Evolutionary conservation across 768 basidiomycete species (phyloP), one percentile per base, ranked within the genome.

Genomic region (Sutorius australiensis): DNA sequence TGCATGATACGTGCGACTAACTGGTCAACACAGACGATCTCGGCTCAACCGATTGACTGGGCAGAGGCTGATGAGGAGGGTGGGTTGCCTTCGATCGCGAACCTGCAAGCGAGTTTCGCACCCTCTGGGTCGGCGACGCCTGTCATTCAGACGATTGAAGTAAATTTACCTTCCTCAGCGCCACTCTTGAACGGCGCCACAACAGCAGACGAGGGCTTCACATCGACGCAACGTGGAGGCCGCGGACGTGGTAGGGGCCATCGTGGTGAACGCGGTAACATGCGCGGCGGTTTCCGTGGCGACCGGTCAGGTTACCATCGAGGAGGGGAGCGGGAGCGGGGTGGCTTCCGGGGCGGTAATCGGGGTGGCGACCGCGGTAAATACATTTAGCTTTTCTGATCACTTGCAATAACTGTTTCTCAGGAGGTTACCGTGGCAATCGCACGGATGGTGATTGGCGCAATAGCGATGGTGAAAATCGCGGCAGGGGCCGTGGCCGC

Each of bases 41-140:
- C 67, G 9, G 30, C 57, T 24, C 69, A 63, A n/a, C 71, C 80
- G 27, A 76, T 92, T 51, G 86, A 92, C 67, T 92, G 91, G 90
- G 87, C 90, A 14, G 67, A 69, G 36, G 83, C 82, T 38, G 88
- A 90, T 51, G 87, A 89, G n/a, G 86, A 86, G 56, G 80, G 76
- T 16, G 88, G 80, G 6, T 79, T 92, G 14, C 90, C 91, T n/a
- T 75, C 87, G 1, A 86, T 93, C 46, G 83, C 83, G 6, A 80
- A 79, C 44, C 75, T 92, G 27, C 89, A 92, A 52, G 86, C 86
- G 41, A 82, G 80, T 58, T 90, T 92, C 62, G 86, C 84, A 6
- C 81, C 83, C 12, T 87, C 89, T 37, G 86, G 83, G 7, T 79
- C 84, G 28, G 80, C 76, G n/a, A 87, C 86, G 0, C 86, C 89